A percentile compares a stretch with the other conserved stretches of the same genome.
These are phyloP conservation scores for Russula ochroleuca DNA, from an alignment of 768 basidiomycete species.

Conservation along the genomic window DNA sequence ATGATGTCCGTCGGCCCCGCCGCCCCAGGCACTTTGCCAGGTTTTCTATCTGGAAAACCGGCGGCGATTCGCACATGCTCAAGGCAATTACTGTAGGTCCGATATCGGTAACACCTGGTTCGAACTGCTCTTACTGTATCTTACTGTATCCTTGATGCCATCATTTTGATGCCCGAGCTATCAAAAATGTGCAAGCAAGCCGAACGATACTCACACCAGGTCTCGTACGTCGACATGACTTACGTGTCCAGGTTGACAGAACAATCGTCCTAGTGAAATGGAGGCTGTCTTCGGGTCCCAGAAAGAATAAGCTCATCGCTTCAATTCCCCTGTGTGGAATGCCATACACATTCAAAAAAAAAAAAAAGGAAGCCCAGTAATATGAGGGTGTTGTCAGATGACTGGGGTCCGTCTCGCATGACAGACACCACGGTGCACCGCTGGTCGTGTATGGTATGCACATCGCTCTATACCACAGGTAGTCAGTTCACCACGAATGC, in stretches of 20 bases:
- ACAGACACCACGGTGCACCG: not conserved
- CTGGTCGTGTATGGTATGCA: not conserved
- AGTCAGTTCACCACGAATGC: not conserved
- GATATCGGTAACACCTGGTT: constrained; percentile 10
- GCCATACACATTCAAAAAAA: not conserved
- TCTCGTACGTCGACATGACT: not conserved
- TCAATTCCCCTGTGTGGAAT: not conserved
- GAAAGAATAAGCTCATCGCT: not conserved
- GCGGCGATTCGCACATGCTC: constrained; percentile 42
- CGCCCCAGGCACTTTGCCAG: too few species aligned
- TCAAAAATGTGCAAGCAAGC: not conserved
- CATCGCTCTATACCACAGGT: not conserved
- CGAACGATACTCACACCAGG: too few species aligned
- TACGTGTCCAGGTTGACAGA: not conserved
- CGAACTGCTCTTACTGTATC: not conserved
- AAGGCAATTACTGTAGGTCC: constrained; percentile 31
- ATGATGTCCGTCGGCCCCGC: too few species aligned
- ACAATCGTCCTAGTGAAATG: not conserved
- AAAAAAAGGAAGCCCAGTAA: not conserved
- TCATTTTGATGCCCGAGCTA: not conserved
- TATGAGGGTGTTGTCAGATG: not conserved
- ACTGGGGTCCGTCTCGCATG: too few species aligned
- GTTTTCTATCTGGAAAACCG: constrained; percentile 45
- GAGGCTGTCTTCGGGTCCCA: not conserved
- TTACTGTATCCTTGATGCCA: not conserved